Evolutionary conservation across 148 eudicot genomes (phyloP), one percentile per base, ranked within the genome.

Genomic region (Euryodendron excelsum): DNA sequence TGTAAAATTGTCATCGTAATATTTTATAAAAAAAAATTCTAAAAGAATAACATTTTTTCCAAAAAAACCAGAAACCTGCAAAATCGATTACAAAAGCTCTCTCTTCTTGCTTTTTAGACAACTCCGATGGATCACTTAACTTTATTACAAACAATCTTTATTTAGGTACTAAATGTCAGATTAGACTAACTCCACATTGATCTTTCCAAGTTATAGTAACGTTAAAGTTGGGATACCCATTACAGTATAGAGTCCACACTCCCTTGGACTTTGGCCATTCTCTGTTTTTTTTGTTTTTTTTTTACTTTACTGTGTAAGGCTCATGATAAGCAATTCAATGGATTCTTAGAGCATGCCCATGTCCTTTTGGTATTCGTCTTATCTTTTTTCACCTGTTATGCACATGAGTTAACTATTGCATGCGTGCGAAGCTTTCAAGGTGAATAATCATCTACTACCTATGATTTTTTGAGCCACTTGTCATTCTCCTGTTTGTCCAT

Each of bases 351-450:
- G 77, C 66, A 74, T 74, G 63, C 45, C 69, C 23, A 31, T 4
- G 31, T 52, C 50, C 23, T 37, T 36, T 23, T 27, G 31, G 33
- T 37, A 74, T 63, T 8, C 23, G 33, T 56, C 15, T 56, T 17
- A 25, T 31, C 47, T 36, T 73, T 73, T 23, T 9, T 34, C 44
- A 34, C 76, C 3, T 53, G 76, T 55, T 13, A 55, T 5, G 8
- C 50, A n/a, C 3, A 53, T 23, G 63, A 73, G 28, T 73, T 34
- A 52, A n/a, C 28, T 28, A 78, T 76, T 78, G 82, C 84, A 85
- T 85, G 82, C 84, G 78, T 80, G 45, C 69, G 73, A 80, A n/a
- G n/a, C n/a, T n/a, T n/a, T n/a, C n/a, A n/a, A n/a, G n/a, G n/a
- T 18, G 1, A 39, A 62, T 47, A 17, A n/a, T 75, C 72, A 73